Base-by-base conservation (phyloP, 1,139 yeast species). In the Lodderomyces beijingensis region DNA sequence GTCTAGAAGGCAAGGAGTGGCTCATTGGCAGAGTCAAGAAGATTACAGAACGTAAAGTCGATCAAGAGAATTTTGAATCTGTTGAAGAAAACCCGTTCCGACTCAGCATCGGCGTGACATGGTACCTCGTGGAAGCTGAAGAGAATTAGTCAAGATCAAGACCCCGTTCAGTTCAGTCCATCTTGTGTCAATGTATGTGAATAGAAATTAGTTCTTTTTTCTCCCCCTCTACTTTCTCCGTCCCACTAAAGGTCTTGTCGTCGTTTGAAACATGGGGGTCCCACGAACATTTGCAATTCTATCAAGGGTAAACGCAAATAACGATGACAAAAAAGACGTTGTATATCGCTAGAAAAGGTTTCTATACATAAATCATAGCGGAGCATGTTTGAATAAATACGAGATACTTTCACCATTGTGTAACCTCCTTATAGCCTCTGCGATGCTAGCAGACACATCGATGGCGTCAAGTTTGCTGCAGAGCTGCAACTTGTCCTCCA, bases 351-450 rank as follows among this genome's bases (percentile, higher is more conserved):
- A n/a, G n/a, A n/a, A n/a, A n/a, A n/a, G n/a, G n/a, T n/a, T n/a
- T n/a, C n/a, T n/a, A n/a, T n/a, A n/a, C n/a, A n/a, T n/a, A n/a
- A n/a, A n/a, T n/a, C n/a, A n/a, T n/a, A n/a, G n/a, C 2, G 66
- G 65, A 13, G 56, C 87, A 57, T 86, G 77, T 44, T 85, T 79
- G 62, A 91, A 91, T 49, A 89, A 70, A 63, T 86, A 89, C 23
- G 95, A 84, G 35, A 88, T 88, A 64, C 94, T 82, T 65, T 91
- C 98, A 55, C 98, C 98, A 55, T 91, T 89, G 62, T 91, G 98
- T 53, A 91, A 73, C 54, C 98, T 81, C 64, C 98, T 81, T 42
- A 91, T 84, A 38, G 95, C 84, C 65, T 91, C 98, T n/a, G 97
- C 97, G 40, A 91, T 64, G 12, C 87, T 93, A 19, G 94, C 83